These are phyloP conservation scores for Aureobasidium pullulans DNA, from an alignment of 2,329 filamentous ascomycete genomes.

Conservation along the genomic window DNA sequence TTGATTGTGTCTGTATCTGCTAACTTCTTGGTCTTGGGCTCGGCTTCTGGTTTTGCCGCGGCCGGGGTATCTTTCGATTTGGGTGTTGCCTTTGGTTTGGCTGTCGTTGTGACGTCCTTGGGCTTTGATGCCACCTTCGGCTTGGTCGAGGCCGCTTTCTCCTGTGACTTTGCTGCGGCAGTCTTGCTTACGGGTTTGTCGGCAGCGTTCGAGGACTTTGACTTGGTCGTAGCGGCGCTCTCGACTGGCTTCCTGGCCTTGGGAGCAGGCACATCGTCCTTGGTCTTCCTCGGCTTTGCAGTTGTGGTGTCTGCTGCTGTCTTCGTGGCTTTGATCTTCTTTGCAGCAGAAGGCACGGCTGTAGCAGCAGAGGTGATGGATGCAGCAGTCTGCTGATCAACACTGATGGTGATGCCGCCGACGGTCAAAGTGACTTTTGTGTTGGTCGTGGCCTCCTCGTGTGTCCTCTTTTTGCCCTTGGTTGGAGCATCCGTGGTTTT, in stretches of 20 bases:
- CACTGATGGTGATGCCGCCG: constrained; percentile 20
- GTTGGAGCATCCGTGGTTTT: neutral
- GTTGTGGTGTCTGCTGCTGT: neutral
- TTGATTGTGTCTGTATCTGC: neutral
- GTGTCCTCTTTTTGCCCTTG: constrained; percentile 20
- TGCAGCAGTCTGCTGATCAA: constrained; percentile 19
- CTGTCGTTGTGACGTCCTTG: neutral
- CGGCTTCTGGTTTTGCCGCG: constrained; percentile 12
- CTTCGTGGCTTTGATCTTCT: neutral
- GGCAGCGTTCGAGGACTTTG: neutral
- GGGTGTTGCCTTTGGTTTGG: neutral
- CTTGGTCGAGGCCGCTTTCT: neutral
- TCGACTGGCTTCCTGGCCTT: constrained; percentile 8
- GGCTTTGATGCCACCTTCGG: neutral
- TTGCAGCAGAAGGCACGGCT: neutral
- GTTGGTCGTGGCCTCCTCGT: constrained; percentile 17
- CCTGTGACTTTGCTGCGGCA: neutral
- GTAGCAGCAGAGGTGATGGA: neutral
- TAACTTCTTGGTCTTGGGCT: constrained; percentile 5
- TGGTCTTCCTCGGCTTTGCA: neutral
- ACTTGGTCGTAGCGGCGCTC: neutral
- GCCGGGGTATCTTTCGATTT: neutral
- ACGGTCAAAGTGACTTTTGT: constrained; percentile 23
- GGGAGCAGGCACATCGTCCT: neutral
- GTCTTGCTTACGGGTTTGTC: neutral